Base-by-base conservation (phyloP, 2,329 filamentous ascomycete genomes). In the Claviceps citrina region DNA sequence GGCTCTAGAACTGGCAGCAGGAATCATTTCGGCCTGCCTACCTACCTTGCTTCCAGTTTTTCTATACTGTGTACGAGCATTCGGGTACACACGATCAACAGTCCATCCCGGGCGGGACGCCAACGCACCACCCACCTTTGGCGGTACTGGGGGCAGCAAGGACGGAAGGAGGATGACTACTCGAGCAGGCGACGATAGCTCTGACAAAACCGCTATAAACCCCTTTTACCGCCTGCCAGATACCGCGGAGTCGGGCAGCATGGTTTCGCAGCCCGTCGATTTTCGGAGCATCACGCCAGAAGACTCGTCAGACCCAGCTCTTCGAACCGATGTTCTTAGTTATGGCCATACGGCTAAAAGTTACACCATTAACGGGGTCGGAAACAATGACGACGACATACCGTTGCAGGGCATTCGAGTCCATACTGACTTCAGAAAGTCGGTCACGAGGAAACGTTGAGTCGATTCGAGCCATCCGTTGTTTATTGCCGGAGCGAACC, bases 11-110 rank as follows among this genome's bases (percentile, higher is more conserved):
- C 63, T 66, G 51, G 58, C 65, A 0, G 61, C 63, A 0, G 70
- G 67, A 37, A 69, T 74, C 45, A 57, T 70, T 32, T 69, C 67
- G 0, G 69, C 69, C 6, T 71, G 67, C 45, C 63, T 72, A 0
- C 70, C 70, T 0, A 70, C 69, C 0, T 54, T 73, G 30, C 60
- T 66, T 5, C 67, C 68, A 3, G 58, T 68, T 12, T 46, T 70
- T 25, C 54, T 56, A 3, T 15, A 48, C 8, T 53, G 64, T 7
- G 54, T 62, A 3, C 57, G 61, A 5, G 57, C 53, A 3, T 46
- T 66, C 9, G 61, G 64, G n/a, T 56, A 67, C 15, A 66, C 64
- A 26, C 39, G 34, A n/a, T 26, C 40, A 15, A 8, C 42, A 47
- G 24, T 52, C 8, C 35, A 51, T 6, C 45, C 43, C 22, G 54